Conservation (phyloP, 2,329 filamentous ascomycete species). For the Dothidotthia symphoricarpi region DNA sequence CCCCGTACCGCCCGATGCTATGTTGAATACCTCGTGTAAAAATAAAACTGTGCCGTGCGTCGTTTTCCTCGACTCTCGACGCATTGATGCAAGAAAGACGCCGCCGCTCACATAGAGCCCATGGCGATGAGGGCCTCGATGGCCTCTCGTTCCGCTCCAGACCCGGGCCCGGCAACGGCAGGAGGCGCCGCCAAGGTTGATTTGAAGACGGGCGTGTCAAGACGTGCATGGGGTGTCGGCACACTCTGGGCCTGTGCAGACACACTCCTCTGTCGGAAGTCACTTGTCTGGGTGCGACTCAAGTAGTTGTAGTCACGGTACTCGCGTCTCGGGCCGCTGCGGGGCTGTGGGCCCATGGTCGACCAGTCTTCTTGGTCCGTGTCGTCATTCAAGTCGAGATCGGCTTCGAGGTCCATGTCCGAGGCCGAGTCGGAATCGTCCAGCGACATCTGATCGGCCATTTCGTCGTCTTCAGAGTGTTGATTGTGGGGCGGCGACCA, state of each 20-base stretch:
- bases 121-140: conserved; percentile 78
- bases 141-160: conserved; percentile 69
- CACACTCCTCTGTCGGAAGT: conserved; percentile 26
- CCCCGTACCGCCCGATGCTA: no score
- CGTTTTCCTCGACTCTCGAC: conserved; percentile 1
- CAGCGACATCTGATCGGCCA: conserved; percentile 90
- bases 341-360: conserved; percentile 72
- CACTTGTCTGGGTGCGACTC: conserved; percentile 36
- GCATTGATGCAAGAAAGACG: neutral
- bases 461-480: conserved; percentile 47
- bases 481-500: conserved; percentile 58
- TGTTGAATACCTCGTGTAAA: neutral
- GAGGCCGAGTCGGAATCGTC: conserved; percentile 73
- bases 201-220: conserved; percentile 28
- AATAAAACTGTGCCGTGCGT: neutral
- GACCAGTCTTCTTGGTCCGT: conserved; percentile 98
- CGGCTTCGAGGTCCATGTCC: conserved; percentile 66
- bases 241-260: conserved; percentile 31
- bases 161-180: conserved; percentile 16
- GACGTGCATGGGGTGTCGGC: conserved; percentile 19
- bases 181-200: conserved; percentile 26
- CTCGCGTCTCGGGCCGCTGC: conserved; percentile 30
- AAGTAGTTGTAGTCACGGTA: conserved; percentile 43
- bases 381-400: conserved; percentile 63
- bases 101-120: conserved; percentile 56